Percentiles rank a stretch among this genome's conserved stretches.
phyloP scores from a whole-genome alignment of 1,139 yeast species.

The Arxiozyma telluris region DNA sequence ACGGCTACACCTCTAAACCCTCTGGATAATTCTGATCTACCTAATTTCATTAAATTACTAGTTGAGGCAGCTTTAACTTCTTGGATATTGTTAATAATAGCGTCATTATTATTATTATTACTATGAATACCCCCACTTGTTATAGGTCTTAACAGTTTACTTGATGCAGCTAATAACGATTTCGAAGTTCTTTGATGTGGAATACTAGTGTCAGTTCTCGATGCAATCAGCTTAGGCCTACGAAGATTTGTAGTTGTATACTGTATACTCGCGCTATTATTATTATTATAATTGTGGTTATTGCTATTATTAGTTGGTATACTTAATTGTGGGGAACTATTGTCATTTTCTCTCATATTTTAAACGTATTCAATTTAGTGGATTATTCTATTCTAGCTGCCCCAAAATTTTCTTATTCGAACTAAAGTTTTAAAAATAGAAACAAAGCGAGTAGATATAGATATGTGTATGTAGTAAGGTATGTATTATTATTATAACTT shows the following conservation, averaged over 20 bases:
- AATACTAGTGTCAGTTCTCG: not conserved
- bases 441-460: not conserved
- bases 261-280: not conserved
- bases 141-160: not conserved
- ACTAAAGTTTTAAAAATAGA: not conserved
- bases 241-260: not conserved
- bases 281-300: not conserved
- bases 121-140: not conserved
- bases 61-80: conserved; percentile 9
- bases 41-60: conserved; percentile 9
- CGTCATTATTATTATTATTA: not conserved
- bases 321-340: not conserved
- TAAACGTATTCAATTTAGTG: not conserved
- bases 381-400: not conserved
- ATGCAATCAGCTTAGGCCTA: not conserved
- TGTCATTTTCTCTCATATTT: not conserved
- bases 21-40: conserved; percentile 11
- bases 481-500: not conserved
- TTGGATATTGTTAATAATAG: not conserved
- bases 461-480: not conserved
- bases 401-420: not conserved
- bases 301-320: not conserved
- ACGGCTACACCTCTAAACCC: conserved; percentile 7
- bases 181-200: not conserved
- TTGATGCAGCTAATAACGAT: not conserved